These are phyloP conservation scores for Candida lessepsii DNA, from an alignment of 805 yeast genomes.

Conservation along the genomic window DNA sequence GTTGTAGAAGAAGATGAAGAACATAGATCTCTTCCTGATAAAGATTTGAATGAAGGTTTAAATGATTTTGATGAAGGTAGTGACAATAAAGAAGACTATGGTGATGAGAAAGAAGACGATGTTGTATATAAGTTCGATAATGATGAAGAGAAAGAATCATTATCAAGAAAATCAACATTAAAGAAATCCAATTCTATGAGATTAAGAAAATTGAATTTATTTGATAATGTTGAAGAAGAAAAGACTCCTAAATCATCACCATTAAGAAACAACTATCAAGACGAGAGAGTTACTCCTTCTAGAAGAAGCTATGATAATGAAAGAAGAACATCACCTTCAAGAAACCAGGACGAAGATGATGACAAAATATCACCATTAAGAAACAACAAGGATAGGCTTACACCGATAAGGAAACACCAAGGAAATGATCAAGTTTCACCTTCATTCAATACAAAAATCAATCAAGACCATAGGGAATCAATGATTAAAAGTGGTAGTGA, in stretches of 20 bases:
- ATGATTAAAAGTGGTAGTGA: constrained; percentile 18
- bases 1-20: constrained; percentile 39
- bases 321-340: neutral
- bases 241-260: constrained; percentile 5
- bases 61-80: constrained; percentile 31
- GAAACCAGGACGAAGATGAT: constrained; percentile 9
- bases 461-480: constrained; percentile 13
- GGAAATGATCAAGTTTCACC: constrained; percentile 16
- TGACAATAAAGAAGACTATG: constrained; percentile 17
- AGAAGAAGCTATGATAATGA: too few species aligned
- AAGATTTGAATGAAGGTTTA: constrained; percentile 28
- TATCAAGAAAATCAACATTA: constrained; percentile 41
- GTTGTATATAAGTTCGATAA: constrained; percentile 32
- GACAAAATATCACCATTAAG: constrained; percentile 2
- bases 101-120: constrained; percentile 25
- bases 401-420: too few species aligned
- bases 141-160: constrained; percentile 25
- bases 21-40: constrained; percentile 4
- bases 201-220: constrained; percentile 40
- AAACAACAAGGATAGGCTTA: too few species aligned
- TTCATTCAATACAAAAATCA: constrained; percentile 18
- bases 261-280: neutral
- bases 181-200: constrained; percentile 41
- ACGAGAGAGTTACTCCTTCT: too few species aligned
- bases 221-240: constrained; percentile 20